Conservation (phyloP, 352 stramenopile genomes). For the Blastocystis sp. region DNA sequence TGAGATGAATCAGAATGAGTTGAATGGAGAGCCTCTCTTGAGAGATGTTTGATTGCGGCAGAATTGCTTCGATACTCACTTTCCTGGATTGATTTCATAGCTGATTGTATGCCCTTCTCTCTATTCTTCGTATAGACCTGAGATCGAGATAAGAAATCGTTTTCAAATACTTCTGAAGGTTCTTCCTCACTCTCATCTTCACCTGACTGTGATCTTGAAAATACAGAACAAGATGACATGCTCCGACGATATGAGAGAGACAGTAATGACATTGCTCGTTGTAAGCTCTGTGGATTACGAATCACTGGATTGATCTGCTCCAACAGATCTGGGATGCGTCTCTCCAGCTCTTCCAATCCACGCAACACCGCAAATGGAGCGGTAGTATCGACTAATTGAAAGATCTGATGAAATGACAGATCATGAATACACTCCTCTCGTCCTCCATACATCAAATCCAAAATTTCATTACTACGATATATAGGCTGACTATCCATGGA, state of each 20-base stretch:
- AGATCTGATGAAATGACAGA: constrained; percentile 3
- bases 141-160: constrained; percentile 32
- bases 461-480: not conserved
- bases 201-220: not conserved
- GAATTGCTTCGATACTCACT: not conserved
- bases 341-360: not conserved
- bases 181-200: constrained; percentile 32
- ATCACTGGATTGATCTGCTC: not conserved
- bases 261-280: not conserved
- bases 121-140: not conserved
- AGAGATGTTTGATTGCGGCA: constrained; percentile 22
- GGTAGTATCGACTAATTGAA: not conserved
- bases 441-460: constrained; percentile 13
- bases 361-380: not conserved
- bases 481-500: not conserved
- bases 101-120: not conserved
- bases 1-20: not conserved
- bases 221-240: not conserved
- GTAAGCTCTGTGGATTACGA: not conserved
- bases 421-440: not conserved
- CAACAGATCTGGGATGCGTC: not conserved
- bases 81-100: not conserved
- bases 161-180: not conserved
- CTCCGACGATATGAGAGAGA: not conserved
- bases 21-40: not conserved